Base-by-base conservation (phyloP, 768 basidiomycete species). In the Hydnomerulius pinastri region DNA sequence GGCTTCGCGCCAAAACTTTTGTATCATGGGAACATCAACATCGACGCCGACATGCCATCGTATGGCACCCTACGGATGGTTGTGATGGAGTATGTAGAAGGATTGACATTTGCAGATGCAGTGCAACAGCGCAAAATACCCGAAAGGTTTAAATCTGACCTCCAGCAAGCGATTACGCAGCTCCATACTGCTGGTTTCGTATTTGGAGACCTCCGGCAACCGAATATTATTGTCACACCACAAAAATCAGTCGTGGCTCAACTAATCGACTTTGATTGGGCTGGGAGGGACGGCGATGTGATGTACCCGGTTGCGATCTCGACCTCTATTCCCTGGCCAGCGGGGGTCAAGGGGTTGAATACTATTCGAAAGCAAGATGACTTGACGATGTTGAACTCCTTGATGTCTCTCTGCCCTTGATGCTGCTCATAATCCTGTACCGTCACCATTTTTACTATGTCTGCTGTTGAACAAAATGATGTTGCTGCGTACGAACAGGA, bases 261-360 rank as follows among this genome's bases (percentile, higher is more conserved):
- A 43, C 44, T 74, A 8, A 64, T 75, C 25, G 73, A 74, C 54
- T 75, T 73, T 46, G 65, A 73, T 52, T 73, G 71, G 73, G 58
- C 66, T 29, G 73, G 73, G n/a, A 39, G 51, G 43, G 42, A 51
- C 12, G 60, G 60, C 12, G 43, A 55, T 32, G 59, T 45, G 12
- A 23, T 44, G 23, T 65, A 65, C 39, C 63, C 60, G 9, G 6
- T 41, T 13, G 23, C 29, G 15, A 10, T 62, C 4, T 54, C 43
- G 43, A 28, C 8, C n/a, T 9, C 27, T 10, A 33, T 45, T 18
- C 9, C n/a, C 15, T 45, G 43, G 43, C 27, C 43, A 17, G 28
- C 4, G 13, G 43, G 43, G 10, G 43, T 30, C 6, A n/a, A 29
- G 8, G 43, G 5, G 5, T 29, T 10, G 15, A 10, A 33, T 23